Base-by-base conservation (phyloP, 2,329 filamentous ascomycete species). In the Xylaria polymorpha region DNA sequence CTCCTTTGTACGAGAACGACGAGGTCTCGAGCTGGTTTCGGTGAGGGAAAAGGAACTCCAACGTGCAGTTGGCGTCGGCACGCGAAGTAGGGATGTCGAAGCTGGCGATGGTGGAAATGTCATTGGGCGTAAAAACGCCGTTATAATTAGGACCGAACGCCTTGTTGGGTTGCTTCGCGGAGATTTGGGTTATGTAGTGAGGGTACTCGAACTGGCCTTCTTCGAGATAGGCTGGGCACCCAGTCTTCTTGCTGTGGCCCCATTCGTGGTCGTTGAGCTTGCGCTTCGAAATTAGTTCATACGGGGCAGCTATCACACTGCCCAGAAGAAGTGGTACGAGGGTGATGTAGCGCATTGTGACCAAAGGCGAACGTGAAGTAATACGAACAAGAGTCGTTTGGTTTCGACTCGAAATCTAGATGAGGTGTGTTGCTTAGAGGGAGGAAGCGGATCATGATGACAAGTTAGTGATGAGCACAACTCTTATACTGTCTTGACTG, bases 31-130 rank as follows among this genome's bases (percentile, higher is more conserved):
- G 77, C 70, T 80, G 76, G 15, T 73, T 68, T 70, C 71, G 73
- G 25, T 65, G 68, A 0, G 84, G 84, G 69, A 85, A 79, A 44
- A 83, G 74, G 76, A 86, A 85, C 66, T 82, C 76, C n/a, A 85
- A 74, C 5, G 80, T 83, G 78, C 85, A 86, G 39, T 79, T 82
- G 69, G 81, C 82, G 67, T 81, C 80, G 44, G 76, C 67, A 58
- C 81, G 78, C 3, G 74, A 75, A 3, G 76, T 70, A 0, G 81
- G 81, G 29, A 86, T 77, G 69, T 85, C 81, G 72, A 85, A 85
- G 67, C 80, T 81, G 78, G 85, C 85, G 68, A 85, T 70, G 44
- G 74, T 72, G 1, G 76, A 77, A 39, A 80, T 69, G 64, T 79
- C 78, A 64, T 77, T 77, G 1, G 80, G 76, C 4, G 80, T 82